These are phyloP conservation scores for Penicillium turbatum DNA, from an alignment of 495 filamentous ascomycete species.

Conservation along the genomic window DNA sequence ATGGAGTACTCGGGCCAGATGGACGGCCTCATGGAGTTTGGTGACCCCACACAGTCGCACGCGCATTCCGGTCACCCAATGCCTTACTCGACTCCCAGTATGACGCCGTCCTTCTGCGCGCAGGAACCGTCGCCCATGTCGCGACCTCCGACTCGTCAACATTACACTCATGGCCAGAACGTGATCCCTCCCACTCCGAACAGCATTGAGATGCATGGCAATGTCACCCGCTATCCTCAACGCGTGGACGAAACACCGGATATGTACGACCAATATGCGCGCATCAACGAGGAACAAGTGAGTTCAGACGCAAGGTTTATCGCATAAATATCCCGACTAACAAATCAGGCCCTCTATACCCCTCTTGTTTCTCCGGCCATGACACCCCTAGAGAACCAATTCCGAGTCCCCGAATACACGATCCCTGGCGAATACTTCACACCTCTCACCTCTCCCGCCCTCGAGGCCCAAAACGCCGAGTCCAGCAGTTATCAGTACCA, in stretches of 20 bases:
- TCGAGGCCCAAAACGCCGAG: slow-evolving; percentile 70
- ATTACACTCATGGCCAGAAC: slow-evolving; percentile 48
- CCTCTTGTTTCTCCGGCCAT: slow-evolving; percentile 93
- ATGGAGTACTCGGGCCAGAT: slow-evolving; percentile 22
- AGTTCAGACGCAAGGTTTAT: slow-evolving; percentile 2
- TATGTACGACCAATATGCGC: slow-evolving; percentile 67
- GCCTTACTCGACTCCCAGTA: slow-evolving; percentile 31
- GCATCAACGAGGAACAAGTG: slow-evolving; percentile 79
- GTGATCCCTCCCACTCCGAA: slow-evolving; percentile 91
- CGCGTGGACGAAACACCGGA: slow-evolving; percentile 58
- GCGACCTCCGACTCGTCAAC: slow-evolving; percentile 52
- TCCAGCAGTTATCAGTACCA: slow-evolving; percentile 34
- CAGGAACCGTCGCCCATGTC: slow-evolving; percentile 46
- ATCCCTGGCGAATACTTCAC: slow-evolving; percentile 90
- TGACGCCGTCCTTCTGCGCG: slow-evolving; percentile 39
- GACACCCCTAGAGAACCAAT: slow-evolving; percentile 82
- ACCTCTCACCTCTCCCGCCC: slow-evolving; percentile 85
- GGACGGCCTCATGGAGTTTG: slow-evolving; percentile 37
- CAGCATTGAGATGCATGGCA: slow-evolving; percentile 81
- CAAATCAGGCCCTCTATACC: slow-evolving; percentile 71
- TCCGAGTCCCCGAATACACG: slow-evolving; percentile 74
- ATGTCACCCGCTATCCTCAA: slow-evolving; percentile 57
- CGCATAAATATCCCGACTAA: not conserved
- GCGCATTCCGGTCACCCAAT: slow-evolving; percentile 12
- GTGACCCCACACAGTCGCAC: slow-evolving; percentile 23